A percentile compares a stretch with the other conserved stretches of the same genome.
These are phyloP conservation scores for Podila epicladia DNA, from an alignment of 192 early-diverging fungal species.

Conservation along the genomic window DNA sequence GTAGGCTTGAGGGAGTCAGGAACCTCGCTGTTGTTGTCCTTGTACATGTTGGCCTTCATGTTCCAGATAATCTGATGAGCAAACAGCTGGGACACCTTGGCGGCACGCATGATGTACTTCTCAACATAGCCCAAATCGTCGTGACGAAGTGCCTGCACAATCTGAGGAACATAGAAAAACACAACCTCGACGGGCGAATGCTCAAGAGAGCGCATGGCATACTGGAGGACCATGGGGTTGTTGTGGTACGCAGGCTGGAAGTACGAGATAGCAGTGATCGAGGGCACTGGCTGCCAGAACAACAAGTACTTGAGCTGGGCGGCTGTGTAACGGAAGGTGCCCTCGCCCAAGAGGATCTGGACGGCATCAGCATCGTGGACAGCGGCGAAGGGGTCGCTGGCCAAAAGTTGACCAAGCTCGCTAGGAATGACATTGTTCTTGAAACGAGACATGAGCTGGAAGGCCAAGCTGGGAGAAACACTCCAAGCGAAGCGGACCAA, in stretches of 20 bases:
- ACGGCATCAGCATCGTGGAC: constrained; percentile 80
- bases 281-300: constrained; percentile 92
- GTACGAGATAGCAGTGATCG: constrained; percentile 88
- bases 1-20: constrained; percentile 91
- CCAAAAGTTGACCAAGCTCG: constrained; percentile 73
- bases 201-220: constrained; percentile 91
- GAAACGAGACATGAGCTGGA: constrained; percentile 83
- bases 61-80: constrained; percentile 99
- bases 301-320: constrained; percentile 69
- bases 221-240: constrained; percentile 95
- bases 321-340: constrained; percentile 31
- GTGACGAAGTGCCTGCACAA: constrained; percentile 94
- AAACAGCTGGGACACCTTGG: constrained; percentile 93
- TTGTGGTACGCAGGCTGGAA: constrained; percentile 75
- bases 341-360: constrained; percentile 75
- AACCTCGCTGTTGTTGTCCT: constrained; percentile 54
- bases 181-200: constrained; percentile 92
- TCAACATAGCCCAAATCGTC: constrained; percentile 95
- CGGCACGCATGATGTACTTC: constrained; percentile 93
- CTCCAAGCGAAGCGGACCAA: constrained; percentile 86
- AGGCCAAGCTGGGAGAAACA: constrained; percentile 81
- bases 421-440: constrained; percentile 70
- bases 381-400: constrained; percentile 69
- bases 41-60: constrained; percentile 96
- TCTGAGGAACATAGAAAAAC: constrained; percentile 99